Evolutionary conservation across 1,284 basidiomycete species (phyloP), one percentile per base, ranked within the genome.

Genomic region (Cutaneotrichosporon daszewskae): DNA sequence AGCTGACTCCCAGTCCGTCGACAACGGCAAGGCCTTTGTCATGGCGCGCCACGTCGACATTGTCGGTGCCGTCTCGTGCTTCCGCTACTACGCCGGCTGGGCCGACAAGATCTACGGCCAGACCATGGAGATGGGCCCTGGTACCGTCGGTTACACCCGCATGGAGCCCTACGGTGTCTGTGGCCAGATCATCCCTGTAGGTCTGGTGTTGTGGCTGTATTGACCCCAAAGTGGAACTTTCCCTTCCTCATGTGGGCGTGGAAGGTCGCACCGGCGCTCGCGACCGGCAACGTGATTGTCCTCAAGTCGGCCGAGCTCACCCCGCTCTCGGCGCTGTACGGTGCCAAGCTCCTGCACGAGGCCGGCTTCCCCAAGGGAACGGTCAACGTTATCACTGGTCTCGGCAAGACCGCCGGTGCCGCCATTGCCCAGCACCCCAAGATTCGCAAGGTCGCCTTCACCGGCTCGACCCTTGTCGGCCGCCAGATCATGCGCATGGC

Each of bases 111-210:
- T 85, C 45, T 73, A 76, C 37, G 86, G 66, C 25, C 61, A 67
- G 55, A 65, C 65, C 13, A 62, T 68, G 41, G 55, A 62, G 9
- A 60, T 60, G 38, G 58, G 57, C 22, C 45, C 80, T 61, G 76
- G 75, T 43, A 90, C 89, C 71, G 72, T 89, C 46, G 84, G 84
- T 14, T 88, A 89, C 70, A 91, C 88, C 19, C 79, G 83, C 37
- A 87, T 91, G 69, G 90, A 96, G 55, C 90, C 92, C 23, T 85
- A 96, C 57, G 92, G 91, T 36, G 91, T 95, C 32, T 90, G 85
- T 59, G 88, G 85, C 9, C 86, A 89, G 63, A 90, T 91, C 32
- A 35, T 32, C 34, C 12, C 20, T 33, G 16, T 14, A 11, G 17
- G 31, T n/a, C n/a, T n/a, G n/a, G n/a, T n/a, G n/a, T n/a, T n/a